Evolutionary conservation across 2,329 filamentous ascomycete genomes (phyloP), one percentile per base, ranked within the genome.

Genomic region (Ophiostoma montium): DNA sequence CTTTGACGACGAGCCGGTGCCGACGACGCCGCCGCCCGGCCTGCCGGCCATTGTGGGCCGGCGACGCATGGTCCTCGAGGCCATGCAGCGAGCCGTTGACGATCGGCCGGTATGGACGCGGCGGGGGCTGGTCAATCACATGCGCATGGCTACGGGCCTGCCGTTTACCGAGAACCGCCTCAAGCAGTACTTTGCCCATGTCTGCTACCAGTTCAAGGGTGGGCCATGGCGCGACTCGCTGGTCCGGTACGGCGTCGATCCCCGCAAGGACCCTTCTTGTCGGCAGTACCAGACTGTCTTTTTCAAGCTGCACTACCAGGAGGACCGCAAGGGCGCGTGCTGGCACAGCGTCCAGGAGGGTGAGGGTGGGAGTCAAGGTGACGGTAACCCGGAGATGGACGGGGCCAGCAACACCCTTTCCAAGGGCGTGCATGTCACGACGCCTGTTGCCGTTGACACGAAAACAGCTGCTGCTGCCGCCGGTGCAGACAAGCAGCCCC

Each of bases 141-240:
- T 95, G 30, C 66, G 67, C 45, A 67, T 66, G 44, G 67, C 70
- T 35, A 50, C 50, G 50, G 52, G 50, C 35, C 48, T 50, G 55
- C 45, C 39, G 7, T 58, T 65, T 35, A 61, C 60, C 16, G 76
- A 70, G 61, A 74, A 75, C 51, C 65, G 74, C 38, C 64, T 95
- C 52, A 84, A 86, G 58, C 76, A 83, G 60, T 85, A 85, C 43
- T 76, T 89, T 47, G 84, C 87, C 54, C 90, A 92, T 58, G 80
- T 86, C 5, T 88, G 85, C 9, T 98, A 95, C 66, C 86, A 89
- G 65, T 95, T 96, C 71, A 83, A 84, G 52, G 87, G 84, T 19
- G 92, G 92, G 0, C 89, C 92, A 0, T 98, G 87, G 84, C 78
- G 87, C 54, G 89, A 96, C 62, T 82, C 85, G 3, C 79, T 95